Evolutionary conservation across 495 filamentous ascomycete species (phyloP), one percentile per base, ranked within the genome.

Genomic region (Aspergillus ellipticus): DNA sequence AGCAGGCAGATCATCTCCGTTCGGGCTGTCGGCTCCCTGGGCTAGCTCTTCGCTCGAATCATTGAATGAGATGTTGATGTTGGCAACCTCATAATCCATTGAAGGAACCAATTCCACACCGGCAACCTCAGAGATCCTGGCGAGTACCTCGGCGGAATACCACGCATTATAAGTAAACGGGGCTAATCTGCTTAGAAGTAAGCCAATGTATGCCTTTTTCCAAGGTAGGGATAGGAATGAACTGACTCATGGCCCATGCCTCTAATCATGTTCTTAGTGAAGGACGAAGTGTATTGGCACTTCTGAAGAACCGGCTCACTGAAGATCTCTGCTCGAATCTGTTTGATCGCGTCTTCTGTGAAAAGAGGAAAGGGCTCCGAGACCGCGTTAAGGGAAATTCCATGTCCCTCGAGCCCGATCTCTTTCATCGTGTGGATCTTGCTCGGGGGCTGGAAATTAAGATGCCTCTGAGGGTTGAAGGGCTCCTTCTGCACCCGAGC

Each of bases 311-410:
- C 85, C 24, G 81, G 75, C 7, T 75, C 64, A 39, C 78, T 80
- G 47, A 89, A 76, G 8, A 88, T 79, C 63, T 90, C 87, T 6
- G 73, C 68, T 56, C 87, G 74, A 79, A 89, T 88, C 54, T 79
- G 75, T 55, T 77, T 63, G 35, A 89, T 74, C 1, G 85, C 85
- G 51, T 85, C 84, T 31, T 73, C 62, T 7, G 82, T 83, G 68
- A 90, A 89, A 8, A 89, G 74, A 10, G 77, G 77, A 66, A 89
- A 90, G 0, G 87, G 86, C 60, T 87, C 83, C 0, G 85, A 85
- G 31, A 88, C 85, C 22, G 84, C 87, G 33, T 85, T 72, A 0
- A 82, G 77, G 4, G 87, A 89, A 17, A 89, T 75, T 2, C 84
- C 86, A 20, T 64, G 74, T 43, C 79, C 74, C 28, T 79, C 72